A percentile compares a stretch with the other conserved stretches of the same genome.
Conservation (phyloP, 495 filamentous ascomycete species). For the Entonaema liquescens region DNA sequence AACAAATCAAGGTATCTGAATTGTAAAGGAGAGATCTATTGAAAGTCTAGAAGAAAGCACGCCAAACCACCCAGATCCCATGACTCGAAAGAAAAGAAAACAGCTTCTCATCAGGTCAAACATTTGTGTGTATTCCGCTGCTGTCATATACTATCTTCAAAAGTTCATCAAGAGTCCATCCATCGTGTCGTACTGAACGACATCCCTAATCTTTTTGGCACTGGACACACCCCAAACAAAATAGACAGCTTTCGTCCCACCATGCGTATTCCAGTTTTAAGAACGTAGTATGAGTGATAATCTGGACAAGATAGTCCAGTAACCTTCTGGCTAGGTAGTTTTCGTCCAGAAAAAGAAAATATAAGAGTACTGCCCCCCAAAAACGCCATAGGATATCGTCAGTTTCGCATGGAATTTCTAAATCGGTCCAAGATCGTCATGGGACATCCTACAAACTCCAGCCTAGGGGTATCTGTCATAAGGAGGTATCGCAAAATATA, state of each 20-base stretch:
- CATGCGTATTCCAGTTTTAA: slow-evolving; percentile 7
- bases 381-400: slow-evolving; percentile 31
- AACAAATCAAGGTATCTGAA: not conserved
- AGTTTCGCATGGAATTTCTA: slow-evolving; percentile 5
- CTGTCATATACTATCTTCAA: slow-evolving; percentile 20
- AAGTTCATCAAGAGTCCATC: slow-evolving; percentile 23
- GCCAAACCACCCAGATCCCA: slow-evolving; percentile 19
- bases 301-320: not conserved
- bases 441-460: slow-evolving; percentile 32
- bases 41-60: slow-evolving; percentile 36
- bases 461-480: slow-evolving; percentile 4
- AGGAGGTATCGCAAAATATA: slow-evolving; percentile 30
- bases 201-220: slow-evolving; percentile 19
- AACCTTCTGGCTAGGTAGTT: not conserved
- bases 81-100: slow-evolving; percentile 22
- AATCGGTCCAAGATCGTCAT: not conserved
- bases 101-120: slow-evolving; percentile 22
- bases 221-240: slow-evolving; percentile 1
- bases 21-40: slow-evolving; percentile 31
- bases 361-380: slow-evolving; percentile 18
- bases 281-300: slow-evolving; percentile 9
- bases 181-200: slow-evolving; percentile 17
- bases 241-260: not conserved
- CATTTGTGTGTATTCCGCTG: slow-evolving; percentile 20
- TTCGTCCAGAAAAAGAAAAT: slow-evolving; percentile 9